A percentile compares a stretch with the other conserved stretches of the same genome.
These are phyloP conservation scores for Castanospermum australe DNA, from an alignment of 306 rosid species.

Conservation along the genomic window DNA sequence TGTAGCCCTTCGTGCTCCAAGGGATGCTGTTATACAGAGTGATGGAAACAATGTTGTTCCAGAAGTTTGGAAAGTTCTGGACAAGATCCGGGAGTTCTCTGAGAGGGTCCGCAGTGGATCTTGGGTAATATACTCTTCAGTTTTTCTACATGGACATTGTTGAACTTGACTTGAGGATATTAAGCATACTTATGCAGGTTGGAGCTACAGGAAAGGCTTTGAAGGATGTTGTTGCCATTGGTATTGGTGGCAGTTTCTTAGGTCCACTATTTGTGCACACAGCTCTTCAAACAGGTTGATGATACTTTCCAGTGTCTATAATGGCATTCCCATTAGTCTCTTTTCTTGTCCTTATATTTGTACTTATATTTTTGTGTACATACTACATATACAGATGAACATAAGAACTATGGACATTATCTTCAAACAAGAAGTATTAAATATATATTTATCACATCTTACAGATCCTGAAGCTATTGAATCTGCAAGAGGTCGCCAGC, in stretches of 20 bases:
- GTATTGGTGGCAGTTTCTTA: conserved; percentile 93
- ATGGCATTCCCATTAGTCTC: neutral
- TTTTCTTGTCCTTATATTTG: neutral
- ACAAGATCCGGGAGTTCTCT: conserved; percentile 76
- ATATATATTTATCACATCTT: conserved; percentile 33
- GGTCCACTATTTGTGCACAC: conserved; percentile 91
- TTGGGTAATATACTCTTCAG: conserved; percentile 55
- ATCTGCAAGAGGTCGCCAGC: conserved; percentile 72
- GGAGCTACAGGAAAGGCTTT: conserved; percentile 86
- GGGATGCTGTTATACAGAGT: conserved; percentile 59
- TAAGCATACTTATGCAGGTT: conserved; percentile 46
- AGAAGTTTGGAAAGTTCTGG: conserved; percentile 87
- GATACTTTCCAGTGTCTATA: conserved; percentile 4
- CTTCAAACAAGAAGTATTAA: conserved; percentile 28
- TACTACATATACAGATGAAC: neutral
- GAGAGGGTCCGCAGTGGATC: conserved; percentile 79
- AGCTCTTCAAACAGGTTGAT: conserved; percentile 87
- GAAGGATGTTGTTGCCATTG: conserved; percentile 82
- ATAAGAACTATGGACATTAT: conserved; percentile 9
- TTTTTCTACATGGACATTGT: conserved; percentile 5
- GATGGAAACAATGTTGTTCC: conserved; percentile 83
- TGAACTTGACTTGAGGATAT: conserved; percentile 21
- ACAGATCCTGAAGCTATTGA: conserved; percentile 73
- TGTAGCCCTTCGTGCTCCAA: conserved; percentile 86
- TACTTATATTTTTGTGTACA: neutral